Evolutionary conservation across 306 rosid genomes (phyloP).

Genomic region (Cucumis sativus): DNA sequence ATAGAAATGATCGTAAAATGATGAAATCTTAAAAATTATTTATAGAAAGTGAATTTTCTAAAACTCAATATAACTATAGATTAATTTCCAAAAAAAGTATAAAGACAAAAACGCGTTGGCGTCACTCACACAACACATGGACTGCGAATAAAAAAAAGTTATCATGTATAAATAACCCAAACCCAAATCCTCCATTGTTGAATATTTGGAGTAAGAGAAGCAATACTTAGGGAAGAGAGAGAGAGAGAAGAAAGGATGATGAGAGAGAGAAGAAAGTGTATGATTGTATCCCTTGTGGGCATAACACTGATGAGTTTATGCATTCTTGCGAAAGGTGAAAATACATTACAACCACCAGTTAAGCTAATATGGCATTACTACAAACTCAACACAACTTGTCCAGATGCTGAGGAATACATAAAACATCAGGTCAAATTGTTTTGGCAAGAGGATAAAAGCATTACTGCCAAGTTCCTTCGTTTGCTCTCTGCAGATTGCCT

Average conservation of each 20-base stretch:
- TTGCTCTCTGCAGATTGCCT: conserved; percentile 64
- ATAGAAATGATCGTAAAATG: no score
- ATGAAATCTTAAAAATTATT: no score
- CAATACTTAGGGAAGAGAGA: not conserved
- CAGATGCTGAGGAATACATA: conserved; percentile 35
- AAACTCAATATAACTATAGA: no score
- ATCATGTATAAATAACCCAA: not conserved
- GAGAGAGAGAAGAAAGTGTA: not conserved
- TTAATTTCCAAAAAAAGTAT: no score
- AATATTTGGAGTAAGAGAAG: not conserved
- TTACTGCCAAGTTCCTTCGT: conserved; percentile 53
- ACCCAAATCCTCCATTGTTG: not conserved
- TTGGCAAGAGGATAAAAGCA: conserved; percentile 32
- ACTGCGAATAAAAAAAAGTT: not conserved
- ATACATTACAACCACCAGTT: conserved; percentile 7
- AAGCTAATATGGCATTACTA: conserved; percentile 57
- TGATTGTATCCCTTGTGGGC: conserved; percentile 15
- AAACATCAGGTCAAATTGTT: conserved; percentile 32
- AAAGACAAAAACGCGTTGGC: no score
- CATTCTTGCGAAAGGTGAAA: conserved; percentile 15
- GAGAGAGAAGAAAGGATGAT: conserved; percentile 16
- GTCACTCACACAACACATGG: not conserved
- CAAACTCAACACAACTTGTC: conserved; percentile 27
- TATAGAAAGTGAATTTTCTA: no score
- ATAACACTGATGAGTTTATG: conserved; percentile 19